phyloP scores from a whole-genome alignment of 352 stramenopile genomes.

The Pythium utonaiense region DNA sequence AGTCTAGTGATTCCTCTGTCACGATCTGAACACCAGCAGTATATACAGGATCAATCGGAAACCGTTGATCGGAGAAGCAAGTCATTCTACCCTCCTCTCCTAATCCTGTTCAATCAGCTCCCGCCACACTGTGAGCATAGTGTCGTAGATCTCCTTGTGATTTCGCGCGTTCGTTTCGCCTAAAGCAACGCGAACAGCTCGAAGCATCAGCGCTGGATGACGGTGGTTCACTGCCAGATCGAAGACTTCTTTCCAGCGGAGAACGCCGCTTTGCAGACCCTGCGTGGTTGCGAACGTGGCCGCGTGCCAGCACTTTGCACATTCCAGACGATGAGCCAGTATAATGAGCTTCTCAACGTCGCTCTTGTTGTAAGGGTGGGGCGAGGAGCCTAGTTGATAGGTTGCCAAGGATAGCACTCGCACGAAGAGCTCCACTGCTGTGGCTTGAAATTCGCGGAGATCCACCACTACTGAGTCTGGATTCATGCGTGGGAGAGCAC shows the following conservation, averaged over 20 bases:
- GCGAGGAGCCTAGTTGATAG: conserved; percentile 13
- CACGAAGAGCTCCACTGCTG: background rate
- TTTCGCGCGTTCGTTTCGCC: background rate
- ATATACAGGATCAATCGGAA: no score
- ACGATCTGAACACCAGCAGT: no score
- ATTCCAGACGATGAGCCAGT: conserved; percentile 25
- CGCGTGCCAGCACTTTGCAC: conserved; percentile 35
- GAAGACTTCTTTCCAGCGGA: conserved; percentile 29
- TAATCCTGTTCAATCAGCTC: background rate
- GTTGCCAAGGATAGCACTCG: conserved; percentile 7
- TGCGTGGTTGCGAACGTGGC: conserved; percentile 29
- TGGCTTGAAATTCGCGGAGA: background rate
- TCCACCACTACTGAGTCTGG: background rate
- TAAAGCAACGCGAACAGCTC: conserved; percentile 29
- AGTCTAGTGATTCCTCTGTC: no score
- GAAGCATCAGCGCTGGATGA: conserved; percentile 36
- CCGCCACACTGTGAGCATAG: conserved; percentile 2
- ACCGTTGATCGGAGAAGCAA: no score
- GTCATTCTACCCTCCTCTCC: no score
- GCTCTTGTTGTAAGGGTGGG: conserved; percentile 1
- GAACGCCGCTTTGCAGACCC: conserved; percentile 18
- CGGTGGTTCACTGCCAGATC: conserved; percentile 26
- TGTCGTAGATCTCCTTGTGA: background rate
- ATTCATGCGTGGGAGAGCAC: background rate
- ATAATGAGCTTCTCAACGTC: conserved; percentile 19